phyloP scores from a whole-genome alignment of 2,329 filamentous ascomycete species.

The Cytospora schulzeri region DNA sequence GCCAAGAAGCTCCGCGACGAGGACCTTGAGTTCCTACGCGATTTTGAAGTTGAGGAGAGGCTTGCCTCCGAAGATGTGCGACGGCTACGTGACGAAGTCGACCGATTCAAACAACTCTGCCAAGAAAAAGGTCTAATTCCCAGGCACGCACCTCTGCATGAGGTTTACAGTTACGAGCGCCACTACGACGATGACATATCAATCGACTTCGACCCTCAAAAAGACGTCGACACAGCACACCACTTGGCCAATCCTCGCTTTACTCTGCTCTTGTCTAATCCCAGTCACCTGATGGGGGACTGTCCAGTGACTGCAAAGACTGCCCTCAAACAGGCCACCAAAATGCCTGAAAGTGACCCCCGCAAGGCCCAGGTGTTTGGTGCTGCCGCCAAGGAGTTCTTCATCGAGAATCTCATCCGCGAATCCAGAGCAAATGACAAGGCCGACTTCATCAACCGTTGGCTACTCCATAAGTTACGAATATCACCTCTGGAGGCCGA shows the following conservation, averaged over 20 bases:
- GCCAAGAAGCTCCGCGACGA: conserved; percentile 38
- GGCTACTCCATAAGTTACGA: conserved; percentile 55
- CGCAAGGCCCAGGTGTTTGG: conserved; percentile 40
- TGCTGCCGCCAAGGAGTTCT: conserved; percentile 50
- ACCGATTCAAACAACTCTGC: conserved; percentile 43
- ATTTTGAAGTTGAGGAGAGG: conserved; percentile 43
- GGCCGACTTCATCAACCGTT: conserved; percentile 52
- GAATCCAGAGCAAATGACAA: conserved; percentile 42
- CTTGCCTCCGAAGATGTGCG: conserved; percentile 39
- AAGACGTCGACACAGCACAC: conserved; percentile 25
- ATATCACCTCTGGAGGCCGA: conserved; percentile 48
- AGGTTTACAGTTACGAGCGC: conserved; percentile 45
- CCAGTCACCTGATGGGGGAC: conserved; percentile 45
- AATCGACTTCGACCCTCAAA: conserved; percentile 36
- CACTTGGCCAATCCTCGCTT: conserved; percentile 45
- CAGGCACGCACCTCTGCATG: conserved; percentile 43
- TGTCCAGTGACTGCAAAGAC: conserved; percentile 44
- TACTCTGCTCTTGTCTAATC: conserved; percentile 51
- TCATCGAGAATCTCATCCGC: conserved; percentile 47
- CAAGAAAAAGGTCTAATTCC: conserved; percentile 46
- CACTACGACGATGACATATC: conserved; percentile 44
- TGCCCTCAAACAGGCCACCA: conserved; percentile 44
- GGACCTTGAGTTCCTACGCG: conserved; percentile 47
- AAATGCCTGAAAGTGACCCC: conserved; percentile 41
- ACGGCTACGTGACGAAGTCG: conserved; percentile 38